These are phyloP conservation scores for Corymbia calophylla DNA, from an alignment of 441 rosid species.

Conservation along the genomic window DNA sequence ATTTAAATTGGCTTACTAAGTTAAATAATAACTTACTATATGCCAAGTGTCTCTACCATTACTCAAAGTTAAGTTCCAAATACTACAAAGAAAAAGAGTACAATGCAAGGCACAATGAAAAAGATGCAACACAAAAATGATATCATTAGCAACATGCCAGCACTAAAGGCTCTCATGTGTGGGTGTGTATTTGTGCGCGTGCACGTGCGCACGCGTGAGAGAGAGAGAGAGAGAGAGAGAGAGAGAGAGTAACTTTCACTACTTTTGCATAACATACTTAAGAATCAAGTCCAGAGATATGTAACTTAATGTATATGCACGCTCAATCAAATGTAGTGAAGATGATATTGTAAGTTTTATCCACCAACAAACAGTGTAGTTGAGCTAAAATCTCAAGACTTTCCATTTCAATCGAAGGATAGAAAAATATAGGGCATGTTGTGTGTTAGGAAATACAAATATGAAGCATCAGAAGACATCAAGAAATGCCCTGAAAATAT, in stretches of 20 bases:
- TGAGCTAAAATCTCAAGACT: not conserved
- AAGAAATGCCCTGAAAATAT: not conserved
- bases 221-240: not conserved
- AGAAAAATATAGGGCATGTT: not conserved
- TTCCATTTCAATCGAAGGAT: not conserved
- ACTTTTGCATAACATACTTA: not conserved
- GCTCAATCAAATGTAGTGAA: not conserved
- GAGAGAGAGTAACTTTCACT: not conserved
- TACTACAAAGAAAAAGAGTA: not conserved
- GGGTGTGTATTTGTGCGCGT: not conserved
- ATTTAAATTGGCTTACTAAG: not conserved
- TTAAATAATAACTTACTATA: not conserved
- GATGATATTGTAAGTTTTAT: not conserved
- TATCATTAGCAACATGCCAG: not conserved
- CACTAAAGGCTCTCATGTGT: not conserved
- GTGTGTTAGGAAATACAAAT: not conserved
- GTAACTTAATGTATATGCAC: not conserved
- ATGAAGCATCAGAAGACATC: not conserved
- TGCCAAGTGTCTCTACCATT: not conserved
- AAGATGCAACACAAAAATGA: not conserved
- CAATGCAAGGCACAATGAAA: not conserved
- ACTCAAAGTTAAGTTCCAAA: not conserved
- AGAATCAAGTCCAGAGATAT: not conserved
- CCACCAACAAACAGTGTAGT: not conserved
- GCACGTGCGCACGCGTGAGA: fast-evolving